phyloP scores from a whole-genome alignment of 176 grass and related monocot genomes.

The Canna indica region DNA sequence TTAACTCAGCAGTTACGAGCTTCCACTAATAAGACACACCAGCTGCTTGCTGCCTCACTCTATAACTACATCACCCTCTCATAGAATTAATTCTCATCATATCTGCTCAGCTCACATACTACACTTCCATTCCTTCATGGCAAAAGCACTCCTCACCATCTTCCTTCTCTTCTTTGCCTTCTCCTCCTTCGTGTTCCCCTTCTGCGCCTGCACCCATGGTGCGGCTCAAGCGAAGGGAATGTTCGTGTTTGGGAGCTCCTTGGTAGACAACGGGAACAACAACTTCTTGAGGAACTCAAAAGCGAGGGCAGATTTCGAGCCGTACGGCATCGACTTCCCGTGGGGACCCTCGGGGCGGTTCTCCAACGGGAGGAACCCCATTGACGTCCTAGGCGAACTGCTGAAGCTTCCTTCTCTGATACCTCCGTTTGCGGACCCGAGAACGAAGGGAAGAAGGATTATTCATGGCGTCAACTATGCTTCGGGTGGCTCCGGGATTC shows the following conservation, averaged over 20 bases:
- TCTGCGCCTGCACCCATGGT: background rate
- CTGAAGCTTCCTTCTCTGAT: conserved; percentile 34
- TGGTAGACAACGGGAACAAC: conserved; percentile 76
- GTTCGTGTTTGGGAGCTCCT: conserved; percentile 75
- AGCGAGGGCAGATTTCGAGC: conserved; percentile 55
- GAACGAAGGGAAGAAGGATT: conserved; percentile 24
- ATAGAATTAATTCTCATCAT: too few relatives aligned
- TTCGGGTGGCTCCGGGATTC: conserved; percentile 65
- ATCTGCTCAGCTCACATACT: too few relatives aligned
- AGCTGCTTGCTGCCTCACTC: too few relatives aligned
- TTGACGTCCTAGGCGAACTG: conserved; percentile 56
- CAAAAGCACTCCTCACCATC: background rate
- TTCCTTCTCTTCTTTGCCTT: background rate
- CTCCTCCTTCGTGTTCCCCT: too few relatives aligned
- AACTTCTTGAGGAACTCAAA: conserved; percentile 42
- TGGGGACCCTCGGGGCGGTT: conserved; percentile 50
- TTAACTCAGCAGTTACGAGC: too few relatives aligned
- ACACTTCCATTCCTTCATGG: background rate
- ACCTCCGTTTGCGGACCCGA: conserved; percentile 45
- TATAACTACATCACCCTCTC: too few relatives aligned
- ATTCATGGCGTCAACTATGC: conserved; percentile 53
- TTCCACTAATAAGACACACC: too few relatives aligned
- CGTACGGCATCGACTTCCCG: conserved; percentile 71
- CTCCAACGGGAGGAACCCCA: conserved; percentile 58
- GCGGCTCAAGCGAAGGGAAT: conserved; percentile 19